Conservation (phyloP, 768 basidiomycete species). For the Boletus sp. region DNA sequence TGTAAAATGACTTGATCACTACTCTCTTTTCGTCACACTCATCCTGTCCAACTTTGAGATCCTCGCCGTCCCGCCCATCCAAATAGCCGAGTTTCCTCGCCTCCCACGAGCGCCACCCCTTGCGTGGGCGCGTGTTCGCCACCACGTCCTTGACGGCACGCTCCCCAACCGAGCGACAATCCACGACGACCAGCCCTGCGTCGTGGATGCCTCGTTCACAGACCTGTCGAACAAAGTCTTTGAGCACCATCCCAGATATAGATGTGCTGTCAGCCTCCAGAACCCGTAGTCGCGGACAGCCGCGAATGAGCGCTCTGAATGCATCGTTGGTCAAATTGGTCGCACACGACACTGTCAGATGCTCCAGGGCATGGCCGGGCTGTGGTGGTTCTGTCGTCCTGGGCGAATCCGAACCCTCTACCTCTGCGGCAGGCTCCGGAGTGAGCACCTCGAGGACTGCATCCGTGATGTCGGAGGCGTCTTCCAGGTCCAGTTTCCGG, state of each 20-base stretch:
- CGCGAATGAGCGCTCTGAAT: conserved; percentile 58
- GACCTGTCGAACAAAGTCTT: conserved; percentile 61
- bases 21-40: conserved; percentile 75
- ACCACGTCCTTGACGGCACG: conserved; percentile 58
- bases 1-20: conserved; percentile 80
- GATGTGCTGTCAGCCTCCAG: conserved; percentile 81
- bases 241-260: conserved; percentile 57
- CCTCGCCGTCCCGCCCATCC: conserved; percentile 66
- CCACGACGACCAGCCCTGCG: conserved; percentile 64
- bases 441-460: conserved; percentile 64
- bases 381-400: conserved; percentile 29
- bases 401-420: conserved; percentile 7
- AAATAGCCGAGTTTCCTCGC: conserved; percentile 67
- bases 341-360: conserved; percentile 68
- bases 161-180: conserved; percentile 72
- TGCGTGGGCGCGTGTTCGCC: conserved; percentile 57
- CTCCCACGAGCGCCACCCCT: conserved; percentile 73
- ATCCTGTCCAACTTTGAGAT: conserved; percentile 67
- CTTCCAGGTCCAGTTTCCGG: conserved; percentile 80
- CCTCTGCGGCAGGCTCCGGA: conserved; percentile 29
- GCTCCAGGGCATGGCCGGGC: conserved; percentile 68
- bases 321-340: conserved; percentile 60
- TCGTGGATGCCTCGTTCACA: conserved; percentile 45
- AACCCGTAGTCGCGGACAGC: conserved; percentile 56
- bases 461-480: conserved; percentile 72